Base-by-base conservation (phyloP, 2,329 filamentous ascomycete species). In the Nothopassalora personata region DNA sequence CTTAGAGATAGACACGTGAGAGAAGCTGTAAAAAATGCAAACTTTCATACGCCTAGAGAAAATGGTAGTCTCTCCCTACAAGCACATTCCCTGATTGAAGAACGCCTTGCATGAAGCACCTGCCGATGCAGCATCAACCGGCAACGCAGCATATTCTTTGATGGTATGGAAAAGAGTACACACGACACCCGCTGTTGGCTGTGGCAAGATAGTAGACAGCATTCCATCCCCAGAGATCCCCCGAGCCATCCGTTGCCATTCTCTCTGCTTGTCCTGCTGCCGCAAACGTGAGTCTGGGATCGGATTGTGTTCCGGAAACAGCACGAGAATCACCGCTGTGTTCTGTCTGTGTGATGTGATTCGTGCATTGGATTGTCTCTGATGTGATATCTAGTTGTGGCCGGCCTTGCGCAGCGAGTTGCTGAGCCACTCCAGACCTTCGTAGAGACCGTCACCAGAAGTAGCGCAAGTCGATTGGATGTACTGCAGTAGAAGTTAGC, bases 381-480 rank as follows among this genome's bases (percentile, higher is more conserved):
- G 27, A 27, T 10, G 27, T 36, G 54, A 7, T 15, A 5, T 67
- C 65, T 74, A 80, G 70, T 77, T 74, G 76, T 80, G 78, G 66
- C 77, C 77, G 59, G 77, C 77, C 76, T 80, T 80, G 76, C 78
- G 77, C 71, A 80, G 78, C 64, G 78, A 79, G 75, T 79, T 80
- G 76, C 77, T 79, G 74, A 80, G 72, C 78, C 78, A 80, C 70
- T 81, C 92, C 73, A 97, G 90, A 87, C 93, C 93, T 82, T 97
- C 93, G 80, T 97, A 97, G 73, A 97, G 89, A 91, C 93, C 93
- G 79, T 97, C 94, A 85, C 93, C 93, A 68, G 92, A 96, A 70
- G 94, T 97, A 78, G 93, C 93, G 83, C 93, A 97, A 76, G 94
- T 97, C 68, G 93, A 96, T 91, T 97, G 93, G 81, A 97, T 97